Evolutionary conservation across 768 basidiomycete species (phyloP), one percentile per base, ranked within the genome.

Genomic region (Macrolepiota dolichaula): DNA sequence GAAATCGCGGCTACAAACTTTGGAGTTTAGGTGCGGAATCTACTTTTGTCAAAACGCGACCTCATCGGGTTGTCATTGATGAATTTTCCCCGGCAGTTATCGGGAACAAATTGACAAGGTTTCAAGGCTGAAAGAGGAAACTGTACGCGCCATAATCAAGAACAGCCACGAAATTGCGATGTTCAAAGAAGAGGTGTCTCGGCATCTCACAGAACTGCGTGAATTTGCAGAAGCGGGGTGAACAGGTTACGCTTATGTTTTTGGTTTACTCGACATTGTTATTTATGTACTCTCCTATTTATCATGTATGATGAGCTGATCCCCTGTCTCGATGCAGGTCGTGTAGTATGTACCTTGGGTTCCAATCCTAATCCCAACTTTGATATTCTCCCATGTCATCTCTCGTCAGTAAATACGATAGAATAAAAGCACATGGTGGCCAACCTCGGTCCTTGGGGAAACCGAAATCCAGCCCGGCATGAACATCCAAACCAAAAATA

Each of bases 131-230:
- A 88, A 85, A 65, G 91, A 94, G 57, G 91, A 92, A 66, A 92
- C 89, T 0, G 82, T 91, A 49, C 85, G 89, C 0, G 88, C 87
- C 17, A 91, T 94, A 62, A 83, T 90, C 61, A 93, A 92, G 79
- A 92, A 87, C 71, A 89, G 88, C 67, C 89, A 88, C 63, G 92
- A 93, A 63, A 90, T 92, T 37, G 88, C 86, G 15, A 80, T 85
- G 67, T 92, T 93, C 78, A 92, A 92, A 73, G 84, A 88, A 57
- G 88, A 88, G 61, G 85, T 92, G 12, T 89, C 90, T 46, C 81
- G 82, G 57, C 85, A 87, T 66, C 79, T 94, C 29, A 79, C 82
- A 65, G 82, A 88, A 64, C 76, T 92, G 40, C 82, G 84, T 66
- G 84, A 86, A 59, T 88, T 88, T 68, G 86, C 88, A 3, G 89